phyloP scores from a whole-genome alignment of 2,329 filamentous ascomycete species.

The Blumeria hordei region DNA sequence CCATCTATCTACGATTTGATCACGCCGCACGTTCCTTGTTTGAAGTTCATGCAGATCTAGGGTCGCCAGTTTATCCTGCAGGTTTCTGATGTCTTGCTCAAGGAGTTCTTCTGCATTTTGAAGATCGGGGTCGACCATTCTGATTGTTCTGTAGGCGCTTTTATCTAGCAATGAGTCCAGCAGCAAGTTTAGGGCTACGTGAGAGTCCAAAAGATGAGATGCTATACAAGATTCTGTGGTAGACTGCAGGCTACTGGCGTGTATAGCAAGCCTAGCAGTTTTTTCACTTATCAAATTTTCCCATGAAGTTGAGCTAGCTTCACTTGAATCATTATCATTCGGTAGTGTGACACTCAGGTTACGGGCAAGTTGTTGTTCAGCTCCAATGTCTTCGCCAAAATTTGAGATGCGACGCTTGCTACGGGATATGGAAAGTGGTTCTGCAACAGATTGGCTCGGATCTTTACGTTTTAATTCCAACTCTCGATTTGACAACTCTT shows the following conservation, averaged over 20 bases:
- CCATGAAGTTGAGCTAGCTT: slow-evolving; percentile 9
- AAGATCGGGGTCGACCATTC: slow-evolving; percentile 27
- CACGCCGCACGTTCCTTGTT: slow-evolving; percentile 22
- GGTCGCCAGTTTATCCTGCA: slow-evolving; percentile 16
- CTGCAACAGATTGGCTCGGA: background rate
- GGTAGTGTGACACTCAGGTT: slow-evolving; percentile 22
- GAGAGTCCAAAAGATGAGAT: slow-evolving; percentile 22
- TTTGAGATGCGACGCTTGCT: slow-evolving; percentile 5
- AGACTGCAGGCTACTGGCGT: slow-evolving; percentile 23
- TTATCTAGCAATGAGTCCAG: slow-evolving; percentile 28
- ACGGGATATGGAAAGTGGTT: background rate
- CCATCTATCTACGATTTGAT: slow-evolving; percentile 25
- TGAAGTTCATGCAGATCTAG: slow-evolving; percentile 16
- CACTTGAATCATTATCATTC: slow-evolving; percentile 12
- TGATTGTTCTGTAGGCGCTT: slow-evolving; percentile 23
- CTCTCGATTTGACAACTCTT: slow-evolving; percentile 17
- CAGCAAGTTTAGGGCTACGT: slow-evolving; percentile 23
- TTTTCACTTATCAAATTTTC: slow-evolving; percentile 17
- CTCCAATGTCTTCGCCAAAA: slow-evolving; percentile 18
- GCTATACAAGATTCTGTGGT: slow-evolving; percentile 23
- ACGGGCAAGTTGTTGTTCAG: slow-evolving; percentile 21
- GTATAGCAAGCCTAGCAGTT: slow-evolving; percentile 19
- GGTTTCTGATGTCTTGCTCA: slow-evolving; percentile 16
- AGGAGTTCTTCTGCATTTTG: slow-evolving; percentile 22
- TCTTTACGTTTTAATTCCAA: background rate